Evolutionary conservation across 2,329 filamentous ascomycete genomes (phyloP), one percentile per base, ranked within the genome.

Genomic region (Diaporthe longicolla): DNA sequence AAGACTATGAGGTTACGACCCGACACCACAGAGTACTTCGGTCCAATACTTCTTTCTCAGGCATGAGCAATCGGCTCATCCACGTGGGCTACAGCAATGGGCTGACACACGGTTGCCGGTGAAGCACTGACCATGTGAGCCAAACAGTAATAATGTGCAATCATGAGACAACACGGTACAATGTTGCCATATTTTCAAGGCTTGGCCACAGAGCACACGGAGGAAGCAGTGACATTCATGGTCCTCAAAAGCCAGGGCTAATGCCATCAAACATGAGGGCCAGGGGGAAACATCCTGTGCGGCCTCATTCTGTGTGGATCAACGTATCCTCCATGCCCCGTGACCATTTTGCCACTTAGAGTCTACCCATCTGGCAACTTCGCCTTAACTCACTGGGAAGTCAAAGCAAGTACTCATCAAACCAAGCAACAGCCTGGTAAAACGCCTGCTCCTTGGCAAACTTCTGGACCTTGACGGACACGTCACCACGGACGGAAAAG

Each of bases 391-490:
- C 32, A 8, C 13, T 11, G 1, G 32, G 15, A 40, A 54, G 21
- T 82, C 75, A 82, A 63, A 80, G 24, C 75, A 93, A 81, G 81
- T 89, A 86, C 82, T 91, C 86, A 77, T 93, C 88, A 78, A 97
- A 95, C 94, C 94, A 97, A 70, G 86, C 82, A 69, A 95, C 87
- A 48, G 94, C 94, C 86, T 97, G 94, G 76, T 87, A 79, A 81
- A 97, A 97, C 7, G 94, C 94, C 83, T 93, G 90, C 84, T 97
- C 93, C 88, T 94, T 95, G 50, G 93, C 92, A 78, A 89, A 96
- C 81, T 89, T 91, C 79, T 89, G 82, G 59, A 85, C 76, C 81
- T 87, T 88, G 76, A 91, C 87, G 75, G 79, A 87, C 43, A 88
- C 74, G 80, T 97, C 93, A 37, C 87, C 87, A 72, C 94, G 89